Conservation (phyloP, 768 basidiomycete genomes). For the Suillus hirtellus region DNA sequence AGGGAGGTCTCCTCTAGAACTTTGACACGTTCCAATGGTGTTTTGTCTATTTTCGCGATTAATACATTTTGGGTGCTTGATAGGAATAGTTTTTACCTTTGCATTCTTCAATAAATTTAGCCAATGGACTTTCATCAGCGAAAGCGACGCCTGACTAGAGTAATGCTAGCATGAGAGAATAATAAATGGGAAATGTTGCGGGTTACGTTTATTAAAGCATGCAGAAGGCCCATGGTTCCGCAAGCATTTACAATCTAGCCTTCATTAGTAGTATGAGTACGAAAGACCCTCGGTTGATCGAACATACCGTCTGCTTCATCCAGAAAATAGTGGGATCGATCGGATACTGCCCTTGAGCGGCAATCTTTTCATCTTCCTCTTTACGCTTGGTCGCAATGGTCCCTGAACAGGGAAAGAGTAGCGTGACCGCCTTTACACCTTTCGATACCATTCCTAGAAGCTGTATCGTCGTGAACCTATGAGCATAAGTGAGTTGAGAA, state of each 20-base stretch:
- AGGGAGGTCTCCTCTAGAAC: constrained; percentile 74
- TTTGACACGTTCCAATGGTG: constrained; percentile 72
- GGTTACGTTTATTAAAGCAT: constrained; percentile 79
- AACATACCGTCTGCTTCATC: constrained; percentile 85
- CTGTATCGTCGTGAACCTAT: constrained; percentile 19
- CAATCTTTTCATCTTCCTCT: constrained; percentile 60
- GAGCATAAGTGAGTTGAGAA: neutral
- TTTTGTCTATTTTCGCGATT: constrained; percentile 46
- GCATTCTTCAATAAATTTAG: constrained; percentile 65
- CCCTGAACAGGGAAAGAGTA: constrained; percentile 78
- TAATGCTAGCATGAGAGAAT: constrained; percentile 11
- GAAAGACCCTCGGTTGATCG: neutral
- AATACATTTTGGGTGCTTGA: neutral
- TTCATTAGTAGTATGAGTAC: neutral
- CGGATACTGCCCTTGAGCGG: constrained; percentile 42
- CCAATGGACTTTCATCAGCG: constrained; percentile 56
- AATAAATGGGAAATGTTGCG: constrained; percentile 6
- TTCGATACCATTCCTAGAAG: constrained; percentile 67
- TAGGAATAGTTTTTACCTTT: constrained; percentile 41
- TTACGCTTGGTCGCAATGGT: constrained; percentile 49
- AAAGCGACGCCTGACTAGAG: constrained; percentile 58
- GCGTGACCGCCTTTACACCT: constrained; percentile 80
- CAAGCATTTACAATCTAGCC: constrained; percentile 78
- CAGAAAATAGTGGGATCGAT: constrained; percentile 73
- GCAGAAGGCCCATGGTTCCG: constrained; percentile 85